Evolutionary conservation across 768 basidiomycete genomes (phyloP).

Genomic region (Fistulinella prunicolor): DNA sequence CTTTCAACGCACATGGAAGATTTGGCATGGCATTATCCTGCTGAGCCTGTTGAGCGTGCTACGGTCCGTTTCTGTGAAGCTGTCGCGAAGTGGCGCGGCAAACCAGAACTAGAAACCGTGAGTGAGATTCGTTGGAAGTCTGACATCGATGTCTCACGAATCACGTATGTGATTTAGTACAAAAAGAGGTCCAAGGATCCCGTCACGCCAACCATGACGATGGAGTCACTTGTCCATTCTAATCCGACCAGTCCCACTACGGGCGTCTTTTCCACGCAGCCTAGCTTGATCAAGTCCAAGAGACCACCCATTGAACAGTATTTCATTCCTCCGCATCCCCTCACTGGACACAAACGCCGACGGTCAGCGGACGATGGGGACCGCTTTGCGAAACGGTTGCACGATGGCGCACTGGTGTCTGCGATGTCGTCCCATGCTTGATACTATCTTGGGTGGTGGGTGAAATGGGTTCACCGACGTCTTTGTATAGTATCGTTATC

Average conservation of each 20-base stretch:
- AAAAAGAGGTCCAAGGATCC: constrained; percentile 46
- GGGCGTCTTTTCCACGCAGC: constrained; percentile 22
- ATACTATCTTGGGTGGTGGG: constrained; percentile 2
- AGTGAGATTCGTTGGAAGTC: constrained; percentile 4
- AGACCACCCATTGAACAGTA: constrained; percentile 39
- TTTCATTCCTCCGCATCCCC: constrained; percentile 27
- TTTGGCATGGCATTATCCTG: constrained; percentile 71
- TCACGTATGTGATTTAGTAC: constrained; percentile 44
- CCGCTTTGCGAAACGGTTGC: constrained; percentile 21
- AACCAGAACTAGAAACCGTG: constrained; percentile 80
- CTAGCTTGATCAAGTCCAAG: constrained; percentile 20
- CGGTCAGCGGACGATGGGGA: constrained; percentile 28
- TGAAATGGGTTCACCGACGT: constrained; percentile 1
- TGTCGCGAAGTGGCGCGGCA: constrained; percentile 77
- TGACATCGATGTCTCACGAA: constrained; percentile 9
- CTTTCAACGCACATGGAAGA: constrained; percentile 75
- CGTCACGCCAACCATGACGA: constrained; percentile 45
- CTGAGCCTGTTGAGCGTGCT: constrained; percentile 77
- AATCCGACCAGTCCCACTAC: constrained; percentile 58
- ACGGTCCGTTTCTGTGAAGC: constrained; percentile 80
- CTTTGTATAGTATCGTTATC: constrained; percentile 32
- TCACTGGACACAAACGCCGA: constrained; percentile 25
- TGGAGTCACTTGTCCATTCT: constrained; percentile 69
- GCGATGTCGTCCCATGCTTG: constrained; percentile 17
- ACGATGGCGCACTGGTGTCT: constrained; percentile 10